phyloP scores from a whole-genome alignment of 2,329 filamentous ascomycete species.

The Microsporum audouinii region DNA sequence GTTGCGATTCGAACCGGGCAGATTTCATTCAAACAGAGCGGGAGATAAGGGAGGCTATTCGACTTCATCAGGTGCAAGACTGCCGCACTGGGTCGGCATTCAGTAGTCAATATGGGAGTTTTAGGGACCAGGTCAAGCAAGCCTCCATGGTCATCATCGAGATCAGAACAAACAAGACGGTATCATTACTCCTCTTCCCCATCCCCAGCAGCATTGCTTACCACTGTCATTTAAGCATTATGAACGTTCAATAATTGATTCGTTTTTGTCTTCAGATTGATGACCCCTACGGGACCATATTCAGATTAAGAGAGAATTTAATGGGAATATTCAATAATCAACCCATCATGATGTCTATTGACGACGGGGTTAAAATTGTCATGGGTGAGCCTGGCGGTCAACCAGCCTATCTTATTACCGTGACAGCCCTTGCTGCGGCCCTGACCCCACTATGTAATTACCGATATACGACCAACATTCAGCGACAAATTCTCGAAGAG shows the following conservation, averaged over 20 bases:
- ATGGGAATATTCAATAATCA: background rate
- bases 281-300: background rate
- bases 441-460: constrained; percentile 66
- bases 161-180: constrained; percentile 53
- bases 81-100: constrained; percentile 14
- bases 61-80: background rate
- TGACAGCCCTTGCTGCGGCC: constrained; percentile 58
- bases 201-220: background rate
- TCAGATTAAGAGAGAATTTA: background rate
- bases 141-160: constrained; percentile 53
- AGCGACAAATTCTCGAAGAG: constrained; percentile 60
- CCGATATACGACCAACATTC: constrained; percentile 65
- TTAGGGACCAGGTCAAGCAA: constrained; percentile 40
- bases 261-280: background rate
- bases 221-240: background rate
- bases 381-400: constrained; percentile 59
- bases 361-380: constrained; percentile 63
- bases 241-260: background rate
- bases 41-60: background rate
- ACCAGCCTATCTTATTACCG: constrained; percentile 65
- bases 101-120: constrained; percentile 23
- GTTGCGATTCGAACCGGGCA: background rate
- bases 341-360: constrained; percentile 41
- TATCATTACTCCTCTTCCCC: constrained; percentile 22
- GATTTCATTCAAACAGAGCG: background rate